Evolutionary conservation across 192 early-diverging fungal species (phyloP).

Genomic region (Coemansia sp.): DNA sequence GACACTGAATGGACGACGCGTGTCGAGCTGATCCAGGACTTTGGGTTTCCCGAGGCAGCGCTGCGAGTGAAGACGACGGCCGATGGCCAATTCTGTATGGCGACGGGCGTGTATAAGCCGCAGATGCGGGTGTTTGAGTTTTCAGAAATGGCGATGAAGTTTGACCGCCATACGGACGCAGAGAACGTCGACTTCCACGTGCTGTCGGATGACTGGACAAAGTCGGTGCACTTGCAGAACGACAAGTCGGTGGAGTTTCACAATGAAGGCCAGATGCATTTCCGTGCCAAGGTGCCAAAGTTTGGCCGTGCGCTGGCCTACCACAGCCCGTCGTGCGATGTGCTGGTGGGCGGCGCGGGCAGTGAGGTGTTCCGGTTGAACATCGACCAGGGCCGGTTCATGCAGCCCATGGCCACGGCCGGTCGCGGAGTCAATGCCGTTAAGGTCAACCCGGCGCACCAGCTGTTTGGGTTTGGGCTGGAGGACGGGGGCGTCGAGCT

Average conservation of each 20-base stretch:
- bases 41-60: conserved; percentile 95
- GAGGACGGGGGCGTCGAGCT: conserved; percentile 88
- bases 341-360: conserved; percentile 75
- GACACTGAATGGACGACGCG: conserved; percentile 85
- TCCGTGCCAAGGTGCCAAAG: conserved; percentile 88
- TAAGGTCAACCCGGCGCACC: conserved; percentile 86
- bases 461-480: conserved; percentile 87
- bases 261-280: conserved; percentile 92
- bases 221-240: conserved; percentile 83
- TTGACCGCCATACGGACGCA: conserved; percentile 91
- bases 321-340: conserved; percentile 88
- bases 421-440: conserved; percentile 67
- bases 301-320: conserved; percentile 91
- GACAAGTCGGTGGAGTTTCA: conserved; percentile 94
- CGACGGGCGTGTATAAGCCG: conserved; percentile 97
- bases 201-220: conserved; percentile 98
- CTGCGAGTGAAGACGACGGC: conserved; percentile 75
- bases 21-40: conserved; percentile 97
- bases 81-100: conserved; percentile 86
- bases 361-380: conserved; percentile 88
- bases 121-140: conserved; percentile 95
- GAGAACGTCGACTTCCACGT: conserved; percentile 85
- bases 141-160: conserved; percentile 93
- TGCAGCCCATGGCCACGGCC: conserved; percentile 75
- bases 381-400: conserved; percentile 88